Evolutionary conservation across 2,329 filamentous ascomycete species (phyloP), one percentile per base, ranked within the genome.

Genomic region (Fulvia fulva): DNA sequence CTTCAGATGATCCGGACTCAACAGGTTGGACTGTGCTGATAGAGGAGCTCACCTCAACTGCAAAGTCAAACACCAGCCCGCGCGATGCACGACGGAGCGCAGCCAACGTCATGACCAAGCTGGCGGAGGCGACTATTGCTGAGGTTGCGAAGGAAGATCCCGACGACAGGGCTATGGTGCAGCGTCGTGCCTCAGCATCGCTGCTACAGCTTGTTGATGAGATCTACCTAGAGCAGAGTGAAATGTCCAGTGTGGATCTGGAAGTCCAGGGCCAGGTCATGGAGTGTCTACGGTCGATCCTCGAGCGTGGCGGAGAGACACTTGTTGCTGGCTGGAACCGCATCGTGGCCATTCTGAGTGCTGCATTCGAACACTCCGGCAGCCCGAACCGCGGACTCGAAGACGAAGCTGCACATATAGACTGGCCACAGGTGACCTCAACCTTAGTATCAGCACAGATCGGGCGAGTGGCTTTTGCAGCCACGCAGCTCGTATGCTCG

Each of bases 401-500:
- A 6, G 56, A 62, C 9, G 58, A 58, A 8, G 57, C 59, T 22
- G 60, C 60, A 11, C 49, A 53, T 43, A 65, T 70, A n/a, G 57
- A 69, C 23, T 73, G 72, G 71, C 47, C 57, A 11, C 54, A 60
- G 5, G 51, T 72, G 11, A 64, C 67, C 8, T 65, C 64, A 30
- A 65, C 72, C n/a, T 68, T 79, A 9, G 73, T 79, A 6, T 93
- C 91, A 12, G 81, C 86, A 46, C 87, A 87, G 63, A 82, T 97
- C 22, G 89, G 96, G 53, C 84, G 91, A 61, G 88, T 90, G 16
- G 89, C 93, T 0, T 99, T 99, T 72, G 88, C 85, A 63, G 96
- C 92, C 1, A 79, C 96, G 12, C 91, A 97, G 71, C 84, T 99
- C 2, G 88, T 99, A 47, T 96, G 92, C 73, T 97, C 94, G 0